Base-by-base conservation (phyloP, 257 asterid genomes). In the Solanum chaucha region DNA sequence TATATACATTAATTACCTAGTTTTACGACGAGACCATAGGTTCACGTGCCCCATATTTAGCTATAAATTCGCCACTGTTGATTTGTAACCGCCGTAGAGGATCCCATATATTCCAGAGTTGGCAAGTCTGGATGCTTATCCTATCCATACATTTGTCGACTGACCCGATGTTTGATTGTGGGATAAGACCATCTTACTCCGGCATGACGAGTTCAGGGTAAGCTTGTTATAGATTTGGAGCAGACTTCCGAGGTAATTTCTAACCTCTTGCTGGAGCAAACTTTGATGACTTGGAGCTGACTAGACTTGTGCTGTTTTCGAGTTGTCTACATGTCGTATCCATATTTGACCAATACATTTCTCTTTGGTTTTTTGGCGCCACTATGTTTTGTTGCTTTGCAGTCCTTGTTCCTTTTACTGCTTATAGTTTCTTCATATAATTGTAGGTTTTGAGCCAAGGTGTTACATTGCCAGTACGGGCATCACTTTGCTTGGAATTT, bases 391-490 rank as follows among this genome's bases (percentile, higher is more conserved):
- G 68, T 81, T 48, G 30, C 41, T 81, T 81, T 51, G 19, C 20
- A 28, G 19, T 30, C 44, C 3, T 51, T 81, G 44, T 81, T 81
- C 70, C 85, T 51, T 81, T 81, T 19, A 30, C 20, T 81, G 30
- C 68, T 81, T 48, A 81, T 51, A 81, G 20, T 81, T 30, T 81
- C 70, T 81, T 17, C 44, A 48, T 51, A 3, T 8, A 48, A 48
- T 48, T 81, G 85, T 81, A 81, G 85, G 67, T 26, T 84, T 86
- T 87, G 85, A 83, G 10, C 84, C 10, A 6, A 82, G 55, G 72
- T 35, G 48, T 73, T 82, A 82, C 84, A 22, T n/a, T 83, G 22
- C 82, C 64, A 5, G 70, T 51, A 51, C 44, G 20, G 12, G 28
- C 20, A 48, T 30, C 85, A 48, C 44, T 19, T 48, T 46, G 44